phyloP scores from a whole-genome alignment of 2,329 filamentous ascomycete genomes.

The Phaeosphaeria sp. region DNA sequence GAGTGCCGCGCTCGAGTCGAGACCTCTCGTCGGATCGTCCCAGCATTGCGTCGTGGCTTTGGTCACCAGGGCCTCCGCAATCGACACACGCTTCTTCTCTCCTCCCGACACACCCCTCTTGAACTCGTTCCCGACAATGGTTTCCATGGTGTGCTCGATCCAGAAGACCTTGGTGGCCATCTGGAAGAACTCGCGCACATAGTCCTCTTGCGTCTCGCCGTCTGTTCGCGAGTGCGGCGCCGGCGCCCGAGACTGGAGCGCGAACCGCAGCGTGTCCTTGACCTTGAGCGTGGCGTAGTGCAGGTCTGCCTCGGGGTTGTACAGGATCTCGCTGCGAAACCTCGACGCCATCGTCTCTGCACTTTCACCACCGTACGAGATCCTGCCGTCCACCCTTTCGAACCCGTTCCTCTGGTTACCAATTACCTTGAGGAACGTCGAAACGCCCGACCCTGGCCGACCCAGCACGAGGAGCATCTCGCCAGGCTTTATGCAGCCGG shows the following conservation, averaged over 20 bases:
- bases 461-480: conserved; percentile 76
- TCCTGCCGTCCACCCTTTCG: conserved; percentile 62
- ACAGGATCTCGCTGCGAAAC: conserved; percentile 70
- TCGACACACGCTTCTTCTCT: conserved; percentile 72
- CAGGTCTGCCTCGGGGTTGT: conserved; percentile 78
- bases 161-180: conserved; percentile 72
- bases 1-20: conserved; percentile 53
- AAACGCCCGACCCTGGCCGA: conserved; percentile 72
- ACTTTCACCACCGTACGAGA: conserved; percentile 60
- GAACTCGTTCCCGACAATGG: conserved; percentile 71
- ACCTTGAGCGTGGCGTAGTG: conserved; percentile 80
- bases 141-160: conserved; percentile 62
- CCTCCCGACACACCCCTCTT: conserved; percentile 72
- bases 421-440: conserved; percentile 72
- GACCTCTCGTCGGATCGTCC: conserved; percentile 52
- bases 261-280: conserved; percentile 75
- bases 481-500: conserved; percentile 74
- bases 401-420: conserved; percentile 69
- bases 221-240: conserved; percentile 64
- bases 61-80: conserved; percentile 67
- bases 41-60: conserved; percentile 62
- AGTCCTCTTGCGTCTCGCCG: conserved; percentile 66
- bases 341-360: conserved; percentile 59
- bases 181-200: conserved; percentile 67
- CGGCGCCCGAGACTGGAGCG: conserved; percentile 71